phyloP scores from a whole-genome alignment of 768 basidiomycete species.

The Hericium alpestre region DNA sequence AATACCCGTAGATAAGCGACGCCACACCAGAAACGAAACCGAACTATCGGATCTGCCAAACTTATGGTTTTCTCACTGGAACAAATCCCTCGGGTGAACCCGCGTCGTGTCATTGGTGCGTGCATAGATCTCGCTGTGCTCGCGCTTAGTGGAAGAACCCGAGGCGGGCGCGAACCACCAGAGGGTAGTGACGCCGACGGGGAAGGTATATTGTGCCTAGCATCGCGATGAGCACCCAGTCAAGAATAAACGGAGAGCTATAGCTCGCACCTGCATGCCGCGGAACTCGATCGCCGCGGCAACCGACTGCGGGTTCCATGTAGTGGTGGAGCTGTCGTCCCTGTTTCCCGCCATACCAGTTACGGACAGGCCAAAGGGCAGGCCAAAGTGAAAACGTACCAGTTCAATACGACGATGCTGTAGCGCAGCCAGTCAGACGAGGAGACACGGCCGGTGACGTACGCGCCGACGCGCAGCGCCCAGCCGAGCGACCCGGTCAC shows the following conservation, averaged over 20 bases:
- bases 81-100: too few species aligned
- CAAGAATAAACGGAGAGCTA: too few species aligned
- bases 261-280: constrained; percentile 29
- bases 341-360: constrained; percentile 9
- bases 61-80: too few species aligned
- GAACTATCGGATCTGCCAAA: too few species aligned
- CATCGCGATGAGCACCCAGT: too few species aligned
- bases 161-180: background rate
- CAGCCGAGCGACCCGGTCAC: constrained; percentile 45
- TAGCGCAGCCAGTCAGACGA: constrained; percentile 52
- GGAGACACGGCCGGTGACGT: constrained; percentile 43
- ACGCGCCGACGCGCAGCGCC: constrained; percentile 55
- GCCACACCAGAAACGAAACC: too few species aligned
- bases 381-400: constrained; percentile 17
- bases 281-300: constrained; percentile 52
- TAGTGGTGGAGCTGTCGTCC: constrained; percentile 37
- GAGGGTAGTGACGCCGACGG: background rate
- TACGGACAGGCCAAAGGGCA: background rate
- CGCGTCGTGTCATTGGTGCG: too few species aligned
- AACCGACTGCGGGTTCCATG: constrained; percentile 46
- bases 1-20: too few species aligned
- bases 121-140: too few species aligned
- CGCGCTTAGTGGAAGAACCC: background rate
- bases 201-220: background rate
- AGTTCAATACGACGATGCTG: constrained; percentile 65